Evolutionary conservation across 306 rosid species (phyloP).

Genomic region (Trichosanthes truncata): DNA sequence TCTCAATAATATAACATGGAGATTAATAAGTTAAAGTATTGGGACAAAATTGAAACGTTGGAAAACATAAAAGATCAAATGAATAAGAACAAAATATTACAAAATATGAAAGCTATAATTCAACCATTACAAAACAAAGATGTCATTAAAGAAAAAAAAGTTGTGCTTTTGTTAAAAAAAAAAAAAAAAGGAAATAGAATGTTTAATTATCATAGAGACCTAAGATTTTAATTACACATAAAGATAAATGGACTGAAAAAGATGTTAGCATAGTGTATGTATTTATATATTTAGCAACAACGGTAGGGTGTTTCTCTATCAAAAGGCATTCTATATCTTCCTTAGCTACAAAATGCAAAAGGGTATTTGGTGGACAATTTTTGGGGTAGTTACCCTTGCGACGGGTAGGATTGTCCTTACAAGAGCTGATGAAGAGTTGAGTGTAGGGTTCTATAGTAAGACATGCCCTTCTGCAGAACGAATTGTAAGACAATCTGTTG

Average conservation of each 20-base stretch:
- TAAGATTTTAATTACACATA: not conserved
- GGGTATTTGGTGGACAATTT: not conserved
- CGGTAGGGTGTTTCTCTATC: not conserved
- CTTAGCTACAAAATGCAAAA: not conserved
- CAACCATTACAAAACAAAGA: not conserved
- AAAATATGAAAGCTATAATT: not conserved
- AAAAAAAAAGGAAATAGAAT: not conserved
- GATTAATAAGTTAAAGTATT: not conserved
- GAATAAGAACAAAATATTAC: not conserved
- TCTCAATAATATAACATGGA: not conserved
- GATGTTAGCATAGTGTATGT: not conserved
- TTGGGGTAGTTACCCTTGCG: not conserved
- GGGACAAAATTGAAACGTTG: not conserved
- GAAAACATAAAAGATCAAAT: not conserved
- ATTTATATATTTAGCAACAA: not conserved
- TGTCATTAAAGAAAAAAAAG: not conserved
- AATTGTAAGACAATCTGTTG: slow-evolving; percentile 1
- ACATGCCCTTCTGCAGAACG: slow-evolving; percentile 7
- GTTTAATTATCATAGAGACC: not conserved
- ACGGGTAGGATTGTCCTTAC: not conserved
- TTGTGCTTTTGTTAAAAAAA: too few relatives aligned
- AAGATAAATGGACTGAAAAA: too few relatives aligned
- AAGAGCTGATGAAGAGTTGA: not conserved
- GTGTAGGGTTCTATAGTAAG: not conserved
- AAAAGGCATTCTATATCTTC: too few relatives aligned